phyloP scores from a whole-genome alignment of 306 rosid species.

The Castanea crenata region DNA sequence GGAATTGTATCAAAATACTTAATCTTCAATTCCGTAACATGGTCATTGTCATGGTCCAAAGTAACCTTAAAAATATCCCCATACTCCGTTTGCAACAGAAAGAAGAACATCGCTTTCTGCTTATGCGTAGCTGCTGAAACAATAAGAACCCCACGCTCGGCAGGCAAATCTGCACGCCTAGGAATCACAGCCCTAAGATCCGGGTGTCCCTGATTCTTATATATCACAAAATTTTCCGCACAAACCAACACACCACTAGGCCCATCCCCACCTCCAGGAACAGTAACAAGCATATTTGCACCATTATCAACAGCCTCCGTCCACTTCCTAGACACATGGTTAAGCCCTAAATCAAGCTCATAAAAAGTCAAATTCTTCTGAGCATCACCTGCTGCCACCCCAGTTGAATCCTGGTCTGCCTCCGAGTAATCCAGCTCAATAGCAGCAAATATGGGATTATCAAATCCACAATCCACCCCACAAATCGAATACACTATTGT shows the following conservation, averaged over 20 bases:
- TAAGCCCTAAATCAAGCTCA: conserved; percentile 93
- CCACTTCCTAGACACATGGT: conserved; percentile 96
- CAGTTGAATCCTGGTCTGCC: conserved; percentile 83
- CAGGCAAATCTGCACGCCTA: conserved; percentile 74
- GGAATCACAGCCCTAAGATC: conserved; percentile 97
- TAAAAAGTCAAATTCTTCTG: conserved; percentile 82
- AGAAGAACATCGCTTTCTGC: conserved; percentile 78
- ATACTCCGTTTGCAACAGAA: conserved; percentile 92
- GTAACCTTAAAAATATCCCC: conserved; percentile 95
- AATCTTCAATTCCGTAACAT: conserved; percentile 72
- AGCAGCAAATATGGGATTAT: conserved; percentile 91
- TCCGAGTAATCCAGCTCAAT: conserved; percentile 91
- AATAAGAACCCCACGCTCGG: conserved; percentile 87
- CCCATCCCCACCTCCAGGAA: conserved; percentile 97
- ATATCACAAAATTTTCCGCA: conserved; percentile 92
- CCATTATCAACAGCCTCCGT: conserved; percentile 94
- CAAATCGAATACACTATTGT: conserved; percentile 87
- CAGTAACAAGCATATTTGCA: conserved; percentile 87
- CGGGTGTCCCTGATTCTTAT: conserved; percentile 86
- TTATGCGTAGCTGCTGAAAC: conserved; percentile 92
- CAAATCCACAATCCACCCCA: conserved; percentile 96
- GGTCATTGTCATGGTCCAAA: conserved; percentile 72
- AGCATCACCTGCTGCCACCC: conserved; percentile 75
- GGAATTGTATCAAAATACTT: conserved; percentile 95
- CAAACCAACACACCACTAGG: conserved; percentile 97